phyloP scores from a whole-genome alignment of 805 yeast genomes.

The Clavispora asparagi region DNA sequence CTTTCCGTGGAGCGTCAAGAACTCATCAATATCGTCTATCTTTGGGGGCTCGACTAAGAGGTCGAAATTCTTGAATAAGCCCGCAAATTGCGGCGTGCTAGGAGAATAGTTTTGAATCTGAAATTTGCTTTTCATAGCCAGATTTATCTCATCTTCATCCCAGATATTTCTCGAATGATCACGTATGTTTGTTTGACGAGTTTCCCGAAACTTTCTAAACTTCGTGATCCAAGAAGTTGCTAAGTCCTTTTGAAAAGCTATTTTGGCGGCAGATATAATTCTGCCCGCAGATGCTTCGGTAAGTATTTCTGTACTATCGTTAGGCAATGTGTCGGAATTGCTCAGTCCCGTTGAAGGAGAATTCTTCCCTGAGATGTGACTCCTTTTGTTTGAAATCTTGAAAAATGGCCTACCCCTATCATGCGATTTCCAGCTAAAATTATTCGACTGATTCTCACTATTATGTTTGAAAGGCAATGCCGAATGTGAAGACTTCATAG shows the following conservation, averaged over 20 bases:
- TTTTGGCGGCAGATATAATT: conserved; percentile 22
- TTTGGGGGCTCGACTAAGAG: conserved; percentile 22
- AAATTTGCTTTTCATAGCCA: conserved; percentile 26
- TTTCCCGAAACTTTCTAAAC: conserved; percentile 18
- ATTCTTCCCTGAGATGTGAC: not conserved
- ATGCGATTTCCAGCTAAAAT: not conserved
- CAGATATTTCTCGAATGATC: conserved; percentile 22
- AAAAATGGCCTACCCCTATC: not conserved
- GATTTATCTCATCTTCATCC: conserved; percentile 30
- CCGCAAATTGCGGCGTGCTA: conserved; percentile 31
- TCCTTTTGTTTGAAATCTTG: not conserved
- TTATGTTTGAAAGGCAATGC: not conserved
- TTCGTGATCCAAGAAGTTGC: conserved; percentile 31
- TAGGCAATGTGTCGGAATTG: not conserved
- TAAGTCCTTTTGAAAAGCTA: conserved; percentile 21
- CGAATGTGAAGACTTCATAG: not conserved
- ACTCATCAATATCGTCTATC: conserved; percentile 32
- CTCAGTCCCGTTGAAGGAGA: not conserved
- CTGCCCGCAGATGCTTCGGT: conserved; percentile 23
- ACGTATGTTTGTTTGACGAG: not conserved
- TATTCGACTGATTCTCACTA: not conserved
- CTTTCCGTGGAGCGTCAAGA: conserved; percentile 32
- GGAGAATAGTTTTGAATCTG: conserved; percentile 29
- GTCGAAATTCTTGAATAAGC: conserved; percentile 26
- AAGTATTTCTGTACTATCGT: not conserved